phyloP scores from a whole-genome alignment of 305 asterid species.

The Fraxinus greggii region DNA sequence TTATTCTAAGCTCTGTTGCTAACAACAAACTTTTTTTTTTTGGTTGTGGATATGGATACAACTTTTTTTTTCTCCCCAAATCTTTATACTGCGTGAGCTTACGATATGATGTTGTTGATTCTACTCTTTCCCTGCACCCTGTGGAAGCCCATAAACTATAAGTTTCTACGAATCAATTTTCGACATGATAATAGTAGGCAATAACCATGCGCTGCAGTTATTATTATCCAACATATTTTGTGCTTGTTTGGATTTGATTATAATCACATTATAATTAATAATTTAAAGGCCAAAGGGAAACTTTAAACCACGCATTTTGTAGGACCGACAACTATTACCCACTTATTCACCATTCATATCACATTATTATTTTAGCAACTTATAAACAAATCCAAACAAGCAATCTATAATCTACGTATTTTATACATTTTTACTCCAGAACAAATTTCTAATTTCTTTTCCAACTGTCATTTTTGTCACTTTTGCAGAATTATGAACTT shows the following conservation, averaged over 20 bases:
- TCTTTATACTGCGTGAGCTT: neutral
- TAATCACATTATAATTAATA: neutral
- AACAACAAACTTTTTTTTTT: neutral
- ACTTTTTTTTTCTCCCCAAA: neutral
- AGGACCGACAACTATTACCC: neutral
- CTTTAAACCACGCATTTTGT: neutral
- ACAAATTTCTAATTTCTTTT: neutral
- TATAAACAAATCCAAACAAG: neutral
- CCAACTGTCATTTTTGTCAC: neutral
- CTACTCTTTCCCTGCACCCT: neutral
- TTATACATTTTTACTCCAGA: neutral
- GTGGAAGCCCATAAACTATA: neutral
- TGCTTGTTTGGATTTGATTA: neutral
- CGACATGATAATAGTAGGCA: neutral
- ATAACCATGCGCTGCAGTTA: neutral
- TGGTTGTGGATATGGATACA: neutral
- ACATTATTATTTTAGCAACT: neutral
- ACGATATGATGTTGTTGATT: neutral
- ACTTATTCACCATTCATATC: neutral
- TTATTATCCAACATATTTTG: neutral
- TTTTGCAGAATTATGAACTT: neutral
- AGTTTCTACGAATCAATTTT: neutral
- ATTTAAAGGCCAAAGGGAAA: neutral
- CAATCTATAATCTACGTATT: neutral
- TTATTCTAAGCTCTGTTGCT: conserved; percentile 17